Conservation (phyloP, 164 flowering plant genomes). For the Malania oleifera region DNA sequence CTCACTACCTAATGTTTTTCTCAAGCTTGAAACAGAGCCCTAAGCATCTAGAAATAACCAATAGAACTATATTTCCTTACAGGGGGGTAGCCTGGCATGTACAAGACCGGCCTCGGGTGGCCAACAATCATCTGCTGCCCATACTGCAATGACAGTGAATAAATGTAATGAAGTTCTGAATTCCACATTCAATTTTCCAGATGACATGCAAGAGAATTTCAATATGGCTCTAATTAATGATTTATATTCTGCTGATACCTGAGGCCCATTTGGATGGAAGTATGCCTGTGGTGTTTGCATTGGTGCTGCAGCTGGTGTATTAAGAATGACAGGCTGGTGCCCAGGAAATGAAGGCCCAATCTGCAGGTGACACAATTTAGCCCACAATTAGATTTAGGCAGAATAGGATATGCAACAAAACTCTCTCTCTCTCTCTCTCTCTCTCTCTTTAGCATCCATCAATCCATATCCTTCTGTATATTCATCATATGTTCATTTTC, state of each 20-base stretch:
- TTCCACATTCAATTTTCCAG: not conserved
- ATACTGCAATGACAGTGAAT: conserved; percentile 36
- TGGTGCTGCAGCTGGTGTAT: conserved; percentile 43
- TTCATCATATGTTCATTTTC: too few relatives aligned
- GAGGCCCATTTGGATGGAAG: conserved; percentile 78
- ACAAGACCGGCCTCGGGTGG: conserved; percentile 55
- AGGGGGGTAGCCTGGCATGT: conserved; percentile 61
- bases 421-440: too few relatives aligned
- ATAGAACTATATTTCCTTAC: conserved; percentile 31
- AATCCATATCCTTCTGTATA: too few relatives aligned
- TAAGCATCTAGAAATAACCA: not conserved
- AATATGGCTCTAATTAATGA: not conserved
- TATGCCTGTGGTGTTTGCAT: conserved; percentile 66
- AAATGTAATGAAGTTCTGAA: not conserved
- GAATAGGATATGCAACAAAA: too few relatives aligned
- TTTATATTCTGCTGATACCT: too few relatives aligned
- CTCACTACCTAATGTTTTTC: too few relatives aligned
- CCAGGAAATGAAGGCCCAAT: conserved; percentile 65
- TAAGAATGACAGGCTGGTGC: conserved; percentile 69
- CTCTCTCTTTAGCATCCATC: too few relatives aligned
- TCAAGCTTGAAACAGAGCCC: too few relatives aligned
- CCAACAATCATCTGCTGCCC: conserved; percentile 71
- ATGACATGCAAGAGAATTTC: conserved; percentile 1
- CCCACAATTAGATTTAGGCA: not conserved
- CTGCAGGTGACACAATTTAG: conserved; percentile 34